Evolutionary conservation across 805 yeast species (phyloP), one percentile per base, ranked within the genome.

Genomic region (Teunomyces gatunensis): DNA sequence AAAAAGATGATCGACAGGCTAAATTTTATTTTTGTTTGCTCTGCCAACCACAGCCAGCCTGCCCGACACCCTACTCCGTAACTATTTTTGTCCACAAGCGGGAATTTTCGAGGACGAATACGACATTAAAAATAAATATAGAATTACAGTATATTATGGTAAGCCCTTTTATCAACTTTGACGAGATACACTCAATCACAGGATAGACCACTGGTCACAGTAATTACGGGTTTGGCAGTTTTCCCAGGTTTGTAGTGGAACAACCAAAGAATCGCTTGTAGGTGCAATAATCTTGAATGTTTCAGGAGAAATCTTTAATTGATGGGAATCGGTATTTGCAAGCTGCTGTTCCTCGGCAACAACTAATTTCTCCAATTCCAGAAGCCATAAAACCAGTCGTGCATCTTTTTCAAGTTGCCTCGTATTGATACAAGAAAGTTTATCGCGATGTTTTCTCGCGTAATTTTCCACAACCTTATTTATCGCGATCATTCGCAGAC

Each of bases 151-250:
- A 25, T 18, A 9, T 7, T 9, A 25, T 2, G 4, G 27, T 25
- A 9, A 25, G 11, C 27, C 11, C 7, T 25, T 25, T 25, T 25
- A 25, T 25, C 11, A 7, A 21, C 33, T 9, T 15, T 11, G 50
- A 25, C 27, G 27, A 25, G 11, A 25, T 3, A 25, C 3, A 25
- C 27, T 25, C 27, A 9, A 25, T 25, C 11, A 25, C 11, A 25
- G 48, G 7, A 67, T 47, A 4, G 51, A 51, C 49, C 65, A 70
- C 46, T 44, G 58, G 25, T 51, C 46, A 42, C 74, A 65, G 44
- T 67, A 73, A 9, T 57, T 58, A 5, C 25, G 29, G 0, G 79
- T 71, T 54, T 74, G 79, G 36, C 58, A 54, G 47, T 69, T 74
- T 1, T 52, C 59, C 68, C 71, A 71, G 46, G 64, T 64, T 46